Evolutionary conservation across 441 rosid genomes (phyloP).

Genomic region (Heliophila coronopifolia): DNA sequence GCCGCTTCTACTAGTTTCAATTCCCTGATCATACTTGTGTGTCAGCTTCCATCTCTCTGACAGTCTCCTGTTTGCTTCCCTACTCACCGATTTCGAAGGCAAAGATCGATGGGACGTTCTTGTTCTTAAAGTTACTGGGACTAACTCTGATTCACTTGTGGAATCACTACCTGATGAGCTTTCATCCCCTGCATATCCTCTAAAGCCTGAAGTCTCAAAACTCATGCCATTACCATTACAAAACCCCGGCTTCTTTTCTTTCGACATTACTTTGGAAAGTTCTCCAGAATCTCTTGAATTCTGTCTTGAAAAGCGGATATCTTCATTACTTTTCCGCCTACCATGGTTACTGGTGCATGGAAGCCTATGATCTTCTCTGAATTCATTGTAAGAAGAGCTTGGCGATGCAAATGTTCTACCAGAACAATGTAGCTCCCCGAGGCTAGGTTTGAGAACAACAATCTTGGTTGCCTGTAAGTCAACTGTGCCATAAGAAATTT

Average conservation of each 20-base stretch:
- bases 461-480: conserved; percentile 61
- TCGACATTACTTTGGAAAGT: conserved; percentile 55
- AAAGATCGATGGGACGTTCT: conserved; percentile 37
- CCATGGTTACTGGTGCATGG: conserved; percentile 34
- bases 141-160: conserved; percentile 57
- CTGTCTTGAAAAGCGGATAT: conserved; percentile 40
- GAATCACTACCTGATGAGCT: conserved; percentile 83
- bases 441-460: conserved; percentile 84
- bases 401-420: conserved; percentile 42
- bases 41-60: conserved; percentile 94
- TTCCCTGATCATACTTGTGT: conserved; percentile 51
- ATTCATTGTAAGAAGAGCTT: conserved; percentile 43
- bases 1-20: conserved; percentile 46
- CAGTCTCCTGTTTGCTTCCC: conserved; percentile 86
- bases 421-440: conserved; percentile 41
- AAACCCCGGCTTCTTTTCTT: conserved; percentile 47
- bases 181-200: conserved; percentile 76
- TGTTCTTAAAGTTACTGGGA: conserved; percentile 36
- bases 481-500: conserved; percentile 27
- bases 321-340: conserved; percentile 43
- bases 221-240: conserved; percentile 36
- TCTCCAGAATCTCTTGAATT: conserved; percentile 62
- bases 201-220: conserved; percentile 41
- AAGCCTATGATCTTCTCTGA: conserved; percentile 40
- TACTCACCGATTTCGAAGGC: conserved; percentile 61